Base-by-base conservation (phyloP, 306 rosid species). In the Casuarina cunninghamiana region DNA sequence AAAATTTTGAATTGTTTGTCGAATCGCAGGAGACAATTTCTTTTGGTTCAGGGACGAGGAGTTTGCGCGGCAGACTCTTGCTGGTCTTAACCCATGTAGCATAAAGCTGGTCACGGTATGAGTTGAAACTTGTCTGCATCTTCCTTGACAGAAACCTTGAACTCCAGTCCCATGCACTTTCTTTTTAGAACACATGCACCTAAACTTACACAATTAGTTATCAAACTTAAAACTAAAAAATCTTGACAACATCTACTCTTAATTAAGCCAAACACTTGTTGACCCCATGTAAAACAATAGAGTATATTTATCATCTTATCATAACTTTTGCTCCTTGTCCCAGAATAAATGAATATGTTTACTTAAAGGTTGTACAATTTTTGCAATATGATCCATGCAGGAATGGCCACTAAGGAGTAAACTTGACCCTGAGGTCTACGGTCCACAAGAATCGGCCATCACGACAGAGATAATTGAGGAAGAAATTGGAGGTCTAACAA, bases 21-120 rank as follows among this genome's bases (percentile, higher is more conserved):
- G 26, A 70, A 73, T 3, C 80, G 69, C 62, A 93, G 97, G 90
- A 76, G 96, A 94, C 83, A 87, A 77, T 58, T 90, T 92, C 85
- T 92, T 88, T 77, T 90, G 98, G 98, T 76, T 89, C 54, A 89
- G 92, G 48, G 97, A 94, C 74, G 91, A 83, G 46, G 96, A 90
- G 58, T 87, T 87, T 72, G 85, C 62, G 9, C 80, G 90, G 72
- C 90, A 84, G 72, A 87, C 90, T n/a, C 90, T 87, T 69, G 82
- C 90, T 9, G 90, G 90, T 66, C 88, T 87, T 61, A 84, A 87
- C 73, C 90, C 90, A 1, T 82, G 6, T 26, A 65, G 83, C 74
- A 65, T 87, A 71, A 78, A 53, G 66, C 78, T 81, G 77, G 83
- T 87, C 68, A 82, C 77, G 81, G 90, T 87, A 81, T 15, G 76